Base-by-base conservation (phyloP, 108 stramenopile species). In the Mediolabrus comicus region DNA sequence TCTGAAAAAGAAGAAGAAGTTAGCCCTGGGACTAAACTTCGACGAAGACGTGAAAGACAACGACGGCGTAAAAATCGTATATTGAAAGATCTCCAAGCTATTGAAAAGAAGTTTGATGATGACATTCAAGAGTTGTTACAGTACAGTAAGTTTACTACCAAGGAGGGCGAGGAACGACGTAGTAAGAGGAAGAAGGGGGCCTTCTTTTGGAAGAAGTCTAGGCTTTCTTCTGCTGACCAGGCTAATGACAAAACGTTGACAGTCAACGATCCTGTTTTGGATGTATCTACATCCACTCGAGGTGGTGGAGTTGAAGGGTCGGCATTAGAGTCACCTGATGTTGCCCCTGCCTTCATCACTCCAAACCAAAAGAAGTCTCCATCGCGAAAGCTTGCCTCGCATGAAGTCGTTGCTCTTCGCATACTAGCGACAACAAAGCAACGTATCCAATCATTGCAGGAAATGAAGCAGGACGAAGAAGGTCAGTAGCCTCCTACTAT, bases 31-130 rank as follows among this genome's bases (percentile, higher is more conserved):
- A n/a, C n/a, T n/a, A 55, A 34, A 16, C 30, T 13, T 24, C 54
- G 46, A 53, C 33, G 56, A 24, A 63, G 38, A 30, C 67, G 64
- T 19, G 62, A 64, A 54, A 52, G 49, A 52, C 62, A 67, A 19
- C 60, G 60, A 8, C 34, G 65, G 25, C 65, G 61, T 30, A 72
- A 71, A 30, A 38, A 22, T 11, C 56, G 43, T 19, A 73, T 80
- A 8, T 67, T 72, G 34, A 61, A 67, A 8, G 79, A 80, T 59
- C 51, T 80, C 35, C 65, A 58, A 16, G 67, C 72, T 26, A 80
- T 80, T 51, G 79, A 80, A 38, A 69, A 69, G 62, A 80, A 73
- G 67, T 80, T 80, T 65, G 79, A 80, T 59, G 71, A 80, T 43
- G 79, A 80, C 46, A 73, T 80, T 59, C 66, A 69, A 35, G 79